phyloP scores from a whole-genome alignment of 164 flowering plant genomes.

The Piper longum region DNA sequence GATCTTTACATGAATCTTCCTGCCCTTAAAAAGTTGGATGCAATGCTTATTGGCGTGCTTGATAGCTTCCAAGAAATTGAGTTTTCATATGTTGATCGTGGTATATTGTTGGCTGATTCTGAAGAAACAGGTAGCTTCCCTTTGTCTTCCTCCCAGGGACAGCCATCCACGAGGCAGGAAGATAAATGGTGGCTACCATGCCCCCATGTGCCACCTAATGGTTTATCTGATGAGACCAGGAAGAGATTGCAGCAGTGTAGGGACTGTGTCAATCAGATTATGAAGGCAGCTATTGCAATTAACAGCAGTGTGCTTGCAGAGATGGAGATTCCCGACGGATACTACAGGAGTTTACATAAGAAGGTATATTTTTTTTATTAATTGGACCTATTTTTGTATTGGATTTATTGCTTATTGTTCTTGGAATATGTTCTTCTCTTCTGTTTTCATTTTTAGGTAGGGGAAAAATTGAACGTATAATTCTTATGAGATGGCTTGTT shows the following conservation, averaged over 20 bases:
- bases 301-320: conserved; percentile 54
- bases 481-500: background rate
- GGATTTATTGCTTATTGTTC: background rate
- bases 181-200: conserved; percentile 87
- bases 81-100: conserved; percentile 55
- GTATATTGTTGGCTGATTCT: conserved; percentile 24
- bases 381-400: background rate
- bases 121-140: conserved; percentile 17
- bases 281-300: conserved; percentile 67
- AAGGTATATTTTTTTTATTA: conserved; percentile 27
- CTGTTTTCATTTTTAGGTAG: background rate
- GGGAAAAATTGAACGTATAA: background rate
- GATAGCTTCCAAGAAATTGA: conserved; percentile 48
- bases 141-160: conserved; percentile 15
- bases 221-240: conserved; percentile 45
- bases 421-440: background rate
- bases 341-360: conserved; percentile 43
- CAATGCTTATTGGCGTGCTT: conserved; percentile 52
- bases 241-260: conserved; percentile 53
- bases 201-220: conserved; percentile 53
- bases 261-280: conserved; percentile 63
- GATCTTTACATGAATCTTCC: conserved; percentile 65
- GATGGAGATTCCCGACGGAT: conserved; percentile 60
- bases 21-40: conserved; percentile 67
- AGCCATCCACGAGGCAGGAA: conserved; percentile 46